These are phyloP conservation scores for Begonia loranthoides DNA, from an alignment of 306 rosid genomes.

Conservation along the genomic window DNA sequence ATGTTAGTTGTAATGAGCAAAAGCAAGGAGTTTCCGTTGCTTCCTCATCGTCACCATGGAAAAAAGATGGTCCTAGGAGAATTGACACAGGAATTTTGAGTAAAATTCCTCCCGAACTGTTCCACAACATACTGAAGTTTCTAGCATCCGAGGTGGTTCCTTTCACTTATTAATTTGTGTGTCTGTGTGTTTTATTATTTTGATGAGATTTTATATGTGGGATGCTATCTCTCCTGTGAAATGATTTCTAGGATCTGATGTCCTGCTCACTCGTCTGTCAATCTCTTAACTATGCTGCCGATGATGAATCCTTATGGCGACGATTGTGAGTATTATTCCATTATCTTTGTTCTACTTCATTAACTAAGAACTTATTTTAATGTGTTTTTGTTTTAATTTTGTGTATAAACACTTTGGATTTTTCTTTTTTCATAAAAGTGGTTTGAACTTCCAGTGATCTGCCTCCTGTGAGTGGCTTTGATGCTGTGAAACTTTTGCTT, in stretches of 20 bases:
- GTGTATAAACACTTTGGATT: no score
- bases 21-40: slow-evolving; percentile 11
- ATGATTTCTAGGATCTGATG: slow-evolving; percentile 53
- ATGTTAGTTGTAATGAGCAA: slow-evolving; percentile 3
- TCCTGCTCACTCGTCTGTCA: slow-evolving; percentile 71
- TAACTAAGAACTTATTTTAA: no score
- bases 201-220: neutral
- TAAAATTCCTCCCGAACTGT: slow-evolving; percentile 73
- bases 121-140: slow-evolving; percentile 71
- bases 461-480: no score
- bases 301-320: slow-evolving; percentile 91
- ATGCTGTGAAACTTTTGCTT: no score
- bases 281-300: slow-evolving; percentile 67
- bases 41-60: slow-evolving; percentile 14
- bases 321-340: slow-evolving; percentile 51
- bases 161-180: neutral
- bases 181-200: neutral
- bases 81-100: slow-evolving; percentile 61
- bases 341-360: neutral
- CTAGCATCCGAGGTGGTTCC: slow-evolving; percentile 65
- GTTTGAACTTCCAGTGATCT: no score
- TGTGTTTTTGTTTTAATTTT: no score
- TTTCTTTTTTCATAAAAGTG: no score
- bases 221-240: neutral
- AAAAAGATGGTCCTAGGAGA: slow-evolving; percentile 17